Percentiles rank a stretch among this genome's conserved stretches.
phyloP scores from a whole-genome alignment of 495 filamentous ascomycete species.

The Peziza echinospora region DNA sequence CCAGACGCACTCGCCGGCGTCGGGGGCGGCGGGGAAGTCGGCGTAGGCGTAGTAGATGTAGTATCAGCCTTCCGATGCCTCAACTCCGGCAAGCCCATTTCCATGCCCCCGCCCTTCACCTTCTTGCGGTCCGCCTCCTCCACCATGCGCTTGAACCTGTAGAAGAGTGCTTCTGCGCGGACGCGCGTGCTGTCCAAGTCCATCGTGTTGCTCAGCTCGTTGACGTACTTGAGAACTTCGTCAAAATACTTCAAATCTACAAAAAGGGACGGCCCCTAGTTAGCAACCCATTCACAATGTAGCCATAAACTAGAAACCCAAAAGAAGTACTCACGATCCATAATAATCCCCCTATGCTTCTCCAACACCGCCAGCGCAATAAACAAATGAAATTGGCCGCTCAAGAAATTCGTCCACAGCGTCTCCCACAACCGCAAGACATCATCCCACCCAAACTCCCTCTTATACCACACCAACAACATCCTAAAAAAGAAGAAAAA shows the following conservation, averaged over 20 bases:
- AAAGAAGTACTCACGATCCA: constrained; percentile 34
- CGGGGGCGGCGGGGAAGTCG: constrained; percentile 2
- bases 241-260: constrained; percentile 76
- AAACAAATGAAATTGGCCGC: constrained; percentile 80
- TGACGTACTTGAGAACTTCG: constrained; percentile 94
- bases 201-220: constrained; percentile 83
- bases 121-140: constrained; percentile 74
- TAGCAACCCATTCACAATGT: background rate
- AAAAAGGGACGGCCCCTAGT: no score
- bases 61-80: constrained; percentile 9
- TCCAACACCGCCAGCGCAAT: constrained; percentile 88
- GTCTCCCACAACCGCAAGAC: constrained; percentile 77
- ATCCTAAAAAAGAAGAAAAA: constrained; percentile 99
- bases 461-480: constrained; percentile 95
- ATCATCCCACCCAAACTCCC: constrained; percentile 78
- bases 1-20: constrained; percentile 2
- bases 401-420: constrained; percentile 82
- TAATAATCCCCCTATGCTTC: constrained; percentile 81
- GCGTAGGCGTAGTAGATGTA: background rate
- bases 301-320: background rate
- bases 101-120: constrained; percentile 14
- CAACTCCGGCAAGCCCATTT: background rate
- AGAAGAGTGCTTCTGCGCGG: constrained; percentile 71
- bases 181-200: constrained; percentile 67
- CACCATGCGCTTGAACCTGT: constrained; percentile 63